These are phyloP conservation scores for Cladosporium colombiae DNA, from an alignment of 2,329 filamentous ascomycete genomes.

Conservation along the genomic window DNA sequence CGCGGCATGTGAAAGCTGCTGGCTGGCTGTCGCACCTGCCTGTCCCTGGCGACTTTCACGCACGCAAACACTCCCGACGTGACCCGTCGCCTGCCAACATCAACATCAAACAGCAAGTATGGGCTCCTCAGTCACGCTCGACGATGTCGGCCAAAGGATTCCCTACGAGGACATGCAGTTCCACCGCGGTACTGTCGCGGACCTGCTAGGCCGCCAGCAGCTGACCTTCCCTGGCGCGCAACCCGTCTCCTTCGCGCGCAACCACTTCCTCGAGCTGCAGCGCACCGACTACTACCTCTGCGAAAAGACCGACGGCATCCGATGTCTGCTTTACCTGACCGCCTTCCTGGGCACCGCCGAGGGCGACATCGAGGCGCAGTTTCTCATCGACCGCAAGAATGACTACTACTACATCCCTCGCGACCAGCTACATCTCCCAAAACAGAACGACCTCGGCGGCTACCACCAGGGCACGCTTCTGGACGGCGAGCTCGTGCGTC, in stretches of 20 bases:
- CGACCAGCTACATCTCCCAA: slow-evolving; percentile 75
- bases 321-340: slow-evolving; percentile 91
- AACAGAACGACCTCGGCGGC: slow-evolving; percentile 58
- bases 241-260: slow-evolving; percentile 84
- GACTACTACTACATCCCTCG: slow-evolving; percentile 85
- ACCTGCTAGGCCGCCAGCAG: slow-evolving; percentile 69
- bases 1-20: slow-evolving; percentile 11
- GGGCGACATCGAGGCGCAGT: slow-evolving; percentile 64
- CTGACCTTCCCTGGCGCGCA: slow-evolving; percentile 83
- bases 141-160: slow-evolving; percentile 28
- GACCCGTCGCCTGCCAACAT: not conserved
- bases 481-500: slow-evolving; percentile 90
- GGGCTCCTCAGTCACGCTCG: slow-evolving; percentile 30
- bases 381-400: slow-evolving; percentile 96
- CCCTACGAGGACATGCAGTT: slow-evolving; percentile 29
- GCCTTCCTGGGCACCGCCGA: slow-evolving; percentile 48
- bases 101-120: not conserved
- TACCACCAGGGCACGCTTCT: slow-evolving; percentile 83
- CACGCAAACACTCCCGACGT: not conserved
- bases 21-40: not conserved
- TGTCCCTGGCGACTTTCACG: not conserved
- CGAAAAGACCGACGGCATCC: slow-evolving; percentile 96
- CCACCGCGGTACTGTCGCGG: slow-evolving; percentile 34
- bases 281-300: slow-evolving; percentile 92
- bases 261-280: slow-evolving; percentile 80